These are phyloP conservation scores for Sutorius eximius DNA, from an alignment of 1,284 basidiomycete species.

Conservation along the genomic window DNA sequence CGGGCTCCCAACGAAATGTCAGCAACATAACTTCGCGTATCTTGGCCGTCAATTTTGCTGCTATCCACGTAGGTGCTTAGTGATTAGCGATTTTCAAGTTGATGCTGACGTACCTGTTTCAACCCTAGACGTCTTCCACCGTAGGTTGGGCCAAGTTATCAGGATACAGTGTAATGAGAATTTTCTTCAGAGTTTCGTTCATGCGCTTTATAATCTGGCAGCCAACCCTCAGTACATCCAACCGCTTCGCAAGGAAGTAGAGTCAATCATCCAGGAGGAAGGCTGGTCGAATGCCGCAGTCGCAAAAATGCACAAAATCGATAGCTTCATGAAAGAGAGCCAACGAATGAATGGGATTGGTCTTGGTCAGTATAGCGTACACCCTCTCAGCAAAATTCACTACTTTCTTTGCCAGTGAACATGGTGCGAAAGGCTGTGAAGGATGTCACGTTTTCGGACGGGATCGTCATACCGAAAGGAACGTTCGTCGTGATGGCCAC, in stretches of 20 bases:
- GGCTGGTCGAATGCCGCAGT: slow-evolving; percentile 47
- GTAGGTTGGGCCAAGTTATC: background rate
- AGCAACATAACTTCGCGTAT: slow-evolving; percentile 35
- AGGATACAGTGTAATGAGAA: background rate
- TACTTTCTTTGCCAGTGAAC: slow-evolving; percentile 23
- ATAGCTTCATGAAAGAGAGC: slow-evolving; percentile 49
- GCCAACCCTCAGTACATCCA: slow-evolving; percentile 39
- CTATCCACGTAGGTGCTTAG: slow-evolving; percentile 35
- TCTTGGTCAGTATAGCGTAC: slow-evolving; percentile 23
- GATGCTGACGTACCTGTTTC: background rate
- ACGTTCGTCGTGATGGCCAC: slow-evolving; percentile 27
- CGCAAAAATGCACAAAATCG: slow-evolving; percentile 43
- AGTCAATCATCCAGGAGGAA: slow-evolving; percentile 36
- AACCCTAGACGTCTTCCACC: slow-evolving; percentile 12
- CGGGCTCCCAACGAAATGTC: slow-evolving; percentile 29
- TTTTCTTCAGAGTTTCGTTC: slow-evolving; percentile 30
- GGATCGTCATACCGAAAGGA: slow-evolving; percentile 41
- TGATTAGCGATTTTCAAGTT: too few relatives aligned
- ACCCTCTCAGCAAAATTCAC: background rate
- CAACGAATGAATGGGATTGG: slow-evolving; percentile 35
- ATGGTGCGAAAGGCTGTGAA: slow-evolving; percentile 36
- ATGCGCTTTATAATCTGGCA: slow-evolving; percentile 39
- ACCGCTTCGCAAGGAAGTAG: slow-evolving; percentile 45
- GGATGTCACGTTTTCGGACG: slow-evolving; percentile 42
- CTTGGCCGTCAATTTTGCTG: slow-evolving; percentile 41